A percentile compares a stretch with the other conserved stretches of the same genome.
These are phyloP conservation scores for Xylaria sp. DNA, from an alignment of 495 filamentous ascomycete species.

Conservation along the genomic window DNA sequence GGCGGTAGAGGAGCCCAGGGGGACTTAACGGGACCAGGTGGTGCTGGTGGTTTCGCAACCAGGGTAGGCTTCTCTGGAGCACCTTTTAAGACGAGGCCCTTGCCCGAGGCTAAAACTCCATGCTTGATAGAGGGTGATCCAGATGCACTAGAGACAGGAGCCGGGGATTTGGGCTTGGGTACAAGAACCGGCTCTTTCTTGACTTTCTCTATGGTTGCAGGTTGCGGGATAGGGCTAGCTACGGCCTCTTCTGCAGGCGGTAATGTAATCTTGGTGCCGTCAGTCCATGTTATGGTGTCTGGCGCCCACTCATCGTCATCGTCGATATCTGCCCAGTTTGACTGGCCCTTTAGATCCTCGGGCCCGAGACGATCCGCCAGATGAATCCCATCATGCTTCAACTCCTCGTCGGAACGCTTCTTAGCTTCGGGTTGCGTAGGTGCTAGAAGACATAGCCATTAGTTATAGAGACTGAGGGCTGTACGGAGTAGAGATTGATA, in stretches of 20 bases:
- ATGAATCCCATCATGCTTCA: slow-evolving; percentile 96
- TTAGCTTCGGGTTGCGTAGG: slow-evolving; percentile 81
- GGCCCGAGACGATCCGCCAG: slow-evolving; percentile 88
- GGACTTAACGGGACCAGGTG: slow-evolving; percentile 79
- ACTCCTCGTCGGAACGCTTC: slow-evolving; percentile 95
- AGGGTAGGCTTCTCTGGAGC: slow-evolving; percentile 76
- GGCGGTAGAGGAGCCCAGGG: slow-evolving; percentile 90
- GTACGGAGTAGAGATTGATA: slow-evolving; percentile 16
- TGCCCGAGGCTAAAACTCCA: slow-evolving; percentile 51
- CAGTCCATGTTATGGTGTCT: slow-evolving; percentile 94
- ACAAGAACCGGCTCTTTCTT: slow-evolving; percentile 28
- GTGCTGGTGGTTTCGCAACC: slow-evolving; percentile 77
- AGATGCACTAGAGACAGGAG: slow-evolving; percentile 41
- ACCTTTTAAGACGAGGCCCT: slow-evolving; percentile 69
- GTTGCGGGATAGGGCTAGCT: slow-evolving; percentile 47
- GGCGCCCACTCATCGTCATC: slow-evolving; percentile 99
- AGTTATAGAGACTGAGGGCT: slow-evolving; percentile 27
- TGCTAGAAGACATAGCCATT: slow-evolving; percentile 56
- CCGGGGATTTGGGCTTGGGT: slow-evolving; percentile 50
- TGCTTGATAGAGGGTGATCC: slow-evolving; percentile 51
- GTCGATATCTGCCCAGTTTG: slow-evolving; percentile 97
- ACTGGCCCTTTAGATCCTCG: slow-evolving; percentile 78
- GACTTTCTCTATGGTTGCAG: slow-evolving; percentile 32
- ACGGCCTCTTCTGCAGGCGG: slow-evolving; percentile 64
- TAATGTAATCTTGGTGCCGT: slow-evolving; percentile 91